Evolutionary conservation across 1,284 basidiomycete species (phyloP).

Genomic region (Cryptococcus jaspeensis): DNA sequence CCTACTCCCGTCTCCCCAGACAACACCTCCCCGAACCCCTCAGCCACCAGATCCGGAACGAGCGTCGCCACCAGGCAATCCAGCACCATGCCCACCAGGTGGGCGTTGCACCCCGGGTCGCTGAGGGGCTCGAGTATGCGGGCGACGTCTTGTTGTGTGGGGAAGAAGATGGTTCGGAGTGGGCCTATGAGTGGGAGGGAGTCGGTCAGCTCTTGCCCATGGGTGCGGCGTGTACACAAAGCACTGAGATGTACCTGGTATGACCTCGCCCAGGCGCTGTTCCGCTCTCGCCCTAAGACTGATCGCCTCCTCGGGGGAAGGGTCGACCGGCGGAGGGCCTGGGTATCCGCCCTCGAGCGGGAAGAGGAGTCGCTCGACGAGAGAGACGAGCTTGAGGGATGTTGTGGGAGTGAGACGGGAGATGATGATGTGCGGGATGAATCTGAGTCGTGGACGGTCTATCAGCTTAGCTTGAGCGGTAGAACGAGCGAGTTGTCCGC

Average conservation of each 20-base stretch:
- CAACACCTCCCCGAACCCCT: no score
- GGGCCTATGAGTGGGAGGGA: background rate
- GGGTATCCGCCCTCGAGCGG: slow-evolving; percentile 43
- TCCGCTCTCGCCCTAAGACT: slow-evolving; percentile 21
- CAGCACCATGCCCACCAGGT: slow-evolving; percentile 40
- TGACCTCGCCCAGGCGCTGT: slow-evolving; percentile 19
- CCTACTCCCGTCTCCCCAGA: no score
- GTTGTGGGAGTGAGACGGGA: slow-evolving; percentile 16
- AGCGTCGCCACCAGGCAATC: slow-evolving; percentile 28
- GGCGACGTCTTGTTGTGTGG: slow-evolving; percentile 3
- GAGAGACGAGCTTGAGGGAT: slow-evolving; percentile 23
- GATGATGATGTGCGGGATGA: slow-evolving; percentile 32
- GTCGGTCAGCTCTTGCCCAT: background rate
- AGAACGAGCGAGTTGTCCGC: no score
- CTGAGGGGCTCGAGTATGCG: slow-evolving; percentile 29
- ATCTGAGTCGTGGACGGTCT: slow-evolving; percentile 9
- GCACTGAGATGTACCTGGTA: slow-evolving; percentile 23
- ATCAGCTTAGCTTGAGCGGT: no score
- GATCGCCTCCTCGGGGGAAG: slow-evolving; percentile 33
- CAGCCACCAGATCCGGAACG: slow-evolving; percentile 31
- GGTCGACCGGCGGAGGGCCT: slow-evolving; percentile 39
- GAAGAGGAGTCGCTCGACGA: slow-evolving; percentile 39
- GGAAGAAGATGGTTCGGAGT: slow-evolving; percentile 12
- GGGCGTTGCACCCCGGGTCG: slow-evolving; percentile 40
- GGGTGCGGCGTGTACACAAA: background rate